phyloP scores from a whole-genome alignment of 1,284 basidiomycete species.

The Tilletia walkeri region DNA sequence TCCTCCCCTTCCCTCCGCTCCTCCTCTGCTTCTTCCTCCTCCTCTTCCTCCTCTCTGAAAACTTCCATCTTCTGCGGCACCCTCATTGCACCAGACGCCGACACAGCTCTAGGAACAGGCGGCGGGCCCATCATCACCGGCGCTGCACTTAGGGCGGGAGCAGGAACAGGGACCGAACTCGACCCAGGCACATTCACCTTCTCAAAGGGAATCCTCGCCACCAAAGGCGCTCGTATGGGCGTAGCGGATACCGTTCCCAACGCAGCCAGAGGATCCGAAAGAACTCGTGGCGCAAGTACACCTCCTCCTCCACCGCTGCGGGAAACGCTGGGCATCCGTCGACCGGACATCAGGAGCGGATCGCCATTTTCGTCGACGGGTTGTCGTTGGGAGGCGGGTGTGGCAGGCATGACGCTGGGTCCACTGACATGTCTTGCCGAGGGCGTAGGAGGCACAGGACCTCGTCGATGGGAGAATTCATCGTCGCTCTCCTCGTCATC shows the following conservation, averaged over 20 bases:
- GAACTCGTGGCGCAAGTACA: neutral
- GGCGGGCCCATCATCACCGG: neutral
- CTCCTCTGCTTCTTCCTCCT: slow-evolving; percentile 30
- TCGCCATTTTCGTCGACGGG: slow-evolving; percentile 9
- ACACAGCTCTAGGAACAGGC: neutral
- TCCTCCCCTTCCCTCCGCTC: neutral
- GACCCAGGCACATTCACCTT: slow-evolving; percentile 12
- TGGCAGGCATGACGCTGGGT: neutral
- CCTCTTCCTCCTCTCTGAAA: slow-evolving; percentile 36
- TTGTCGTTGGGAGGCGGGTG: neutral
- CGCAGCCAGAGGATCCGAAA: slow-evolving; percentile 7
- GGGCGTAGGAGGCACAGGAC: neutral
- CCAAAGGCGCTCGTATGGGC: neutral
- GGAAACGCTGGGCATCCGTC: neutral
- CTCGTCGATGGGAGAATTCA: slow-evolving; percentile 22
- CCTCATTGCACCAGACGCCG: neutral
- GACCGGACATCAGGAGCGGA: neutral
- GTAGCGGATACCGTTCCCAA: slow-evolving; percentile 2
- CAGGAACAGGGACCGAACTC: neutral
- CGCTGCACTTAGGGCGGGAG: neutral
- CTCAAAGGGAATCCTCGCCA: slow-evolving; percentile 6
- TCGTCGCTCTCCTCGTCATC: slow-evolving; percentile 31
- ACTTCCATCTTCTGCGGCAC: slow-evolving; percentile 17
- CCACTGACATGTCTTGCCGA: slow-evolving; percentile 9
- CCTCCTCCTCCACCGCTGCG: slow-evolving; percentile 3